Evolutionary conservation across 2,329 filamentous ascomycete genomes (phyloP).

Genomic region (Fusarium poae): DNA sequence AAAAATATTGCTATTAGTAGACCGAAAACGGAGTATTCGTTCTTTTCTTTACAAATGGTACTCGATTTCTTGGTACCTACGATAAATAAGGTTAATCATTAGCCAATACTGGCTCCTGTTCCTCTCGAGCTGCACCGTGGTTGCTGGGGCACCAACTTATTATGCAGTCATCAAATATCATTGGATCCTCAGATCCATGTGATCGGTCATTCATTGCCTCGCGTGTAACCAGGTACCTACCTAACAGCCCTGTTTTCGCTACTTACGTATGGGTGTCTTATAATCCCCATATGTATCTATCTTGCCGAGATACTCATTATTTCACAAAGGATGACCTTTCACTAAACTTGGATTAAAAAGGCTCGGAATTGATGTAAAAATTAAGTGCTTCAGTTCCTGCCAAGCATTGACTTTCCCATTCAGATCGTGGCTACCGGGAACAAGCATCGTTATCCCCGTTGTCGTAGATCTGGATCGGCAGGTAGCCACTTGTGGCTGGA

Average conservation of each 20-base stretch:
- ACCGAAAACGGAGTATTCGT: neutral
- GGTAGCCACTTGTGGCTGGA: neutral
- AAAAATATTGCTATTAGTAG: neutral
- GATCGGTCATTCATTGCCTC: conserved; percentile 18
- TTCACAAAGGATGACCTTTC: neutral
- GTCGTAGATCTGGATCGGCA: conserved; percentile 34
- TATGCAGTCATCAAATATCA: conserved; percentile 22
- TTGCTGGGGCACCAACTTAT: conserved; percentile 36
- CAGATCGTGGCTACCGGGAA: conserved; percentile 32
- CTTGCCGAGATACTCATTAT: conserved; percentile 1
- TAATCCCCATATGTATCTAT: conserved; percentile 4
- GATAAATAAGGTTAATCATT: conserved; percentile 15
- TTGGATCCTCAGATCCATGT: conserved; percentile 31
- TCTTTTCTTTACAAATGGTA: neutral
- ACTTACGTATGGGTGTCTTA: conserved; percentile 2
- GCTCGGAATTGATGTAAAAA: neutral
- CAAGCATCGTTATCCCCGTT: conserved; percentile 27
- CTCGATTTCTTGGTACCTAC: neutral
- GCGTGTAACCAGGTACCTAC: conserved; percentile 14
- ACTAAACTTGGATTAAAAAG: neutral
- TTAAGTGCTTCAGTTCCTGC: conserved; percentile 8
- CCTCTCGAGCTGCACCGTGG: conserved; percentile 2
- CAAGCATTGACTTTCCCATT: conserved; percentile 32
- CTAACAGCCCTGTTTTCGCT: conserved; percentile 14
- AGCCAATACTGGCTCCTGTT: conserved; percentile 1